Conservation (phyloP, 768 basidiomycete species). For the Cystofilobasidium ferigula region DNA sequence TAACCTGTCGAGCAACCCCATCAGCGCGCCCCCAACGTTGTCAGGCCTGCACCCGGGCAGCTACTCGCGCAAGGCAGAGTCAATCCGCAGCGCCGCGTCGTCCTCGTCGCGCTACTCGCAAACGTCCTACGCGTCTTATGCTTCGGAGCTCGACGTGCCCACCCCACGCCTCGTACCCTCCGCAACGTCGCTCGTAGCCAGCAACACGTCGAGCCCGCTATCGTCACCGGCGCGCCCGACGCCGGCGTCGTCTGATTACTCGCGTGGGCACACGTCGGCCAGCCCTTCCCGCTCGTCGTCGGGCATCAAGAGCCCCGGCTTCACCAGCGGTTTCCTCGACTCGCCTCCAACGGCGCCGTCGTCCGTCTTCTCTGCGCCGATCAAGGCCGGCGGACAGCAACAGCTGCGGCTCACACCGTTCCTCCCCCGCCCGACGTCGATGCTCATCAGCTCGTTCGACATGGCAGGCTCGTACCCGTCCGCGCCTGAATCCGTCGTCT, state of each 20-base stretch:
- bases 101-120: conserved; percentile 21
- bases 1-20: too few species aligned
- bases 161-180: conserved; percentile 6
- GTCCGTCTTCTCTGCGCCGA: not conserved
- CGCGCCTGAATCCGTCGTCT: conserved; percentile 6
- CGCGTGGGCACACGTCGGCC: not conserved
- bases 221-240: not conserved
- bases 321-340: not conserved
- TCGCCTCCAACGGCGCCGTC: conserved; percentile 4
- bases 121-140: conserved; percentile 16
- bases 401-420: not conserved
- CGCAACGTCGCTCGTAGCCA: not conserved
- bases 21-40: not conserved
- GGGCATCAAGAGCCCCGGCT: not conserved
- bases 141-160: conserved; percentile 13
- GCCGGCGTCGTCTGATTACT: not conserved
- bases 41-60: not conserved
- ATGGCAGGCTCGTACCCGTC: conserved; percentile 12
- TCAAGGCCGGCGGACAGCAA: too few species aligned
- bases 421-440: conserved; percentile 24
- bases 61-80: conserved; percentile 6
- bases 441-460: conserved; percentile 16
- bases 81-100: conserved; percentile 5
- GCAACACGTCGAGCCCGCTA: not conserved
- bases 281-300: not conserved